A percentile compares a stretch with the other conserved stretches of the same genome.
These are phyloP conservation scores for Clitocybe nebularis DNA, from an alignment of 1,284 basidiomycete genomes.

Conservation along the genomic window DNA sequence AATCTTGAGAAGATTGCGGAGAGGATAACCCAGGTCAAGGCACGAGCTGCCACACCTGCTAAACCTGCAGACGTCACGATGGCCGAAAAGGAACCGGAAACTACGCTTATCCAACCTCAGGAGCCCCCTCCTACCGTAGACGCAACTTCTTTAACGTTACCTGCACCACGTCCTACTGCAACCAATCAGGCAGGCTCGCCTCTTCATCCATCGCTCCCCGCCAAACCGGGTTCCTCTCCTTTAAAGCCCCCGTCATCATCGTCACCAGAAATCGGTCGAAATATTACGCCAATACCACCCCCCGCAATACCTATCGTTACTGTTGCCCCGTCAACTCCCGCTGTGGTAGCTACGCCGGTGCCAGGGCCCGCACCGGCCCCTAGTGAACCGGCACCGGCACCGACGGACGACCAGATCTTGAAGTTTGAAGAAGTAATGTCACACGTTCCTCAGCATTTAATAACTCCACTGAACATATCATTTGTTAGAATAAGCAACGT, in stretches of 20 bases:
- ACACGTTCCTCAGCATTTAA: constrained; percentile 4
- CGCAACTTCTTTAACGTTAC: constrained; percentile 12
- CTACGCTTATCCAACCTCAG: constrained; percentile 12
- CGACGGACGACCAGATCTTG: constrained; percentile 47
- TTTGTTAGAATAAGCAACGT: constrained; percentile 60
- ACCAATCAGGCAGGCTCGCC: constrained; percentile 33
- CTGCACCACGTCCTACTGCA: constrained; percentile 22
- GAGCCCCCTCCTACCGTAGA: constrained; percentile 20
- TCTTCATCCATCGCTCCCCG: constrained; percentile 66
- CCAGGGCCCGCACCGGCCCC: constrained; percentile 22
- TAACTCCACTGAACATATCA: constrained; percentile 8
- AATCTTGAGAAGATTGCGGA: constrained; percentile 46
- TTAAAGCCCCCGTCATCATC: constrained; percentile 22
- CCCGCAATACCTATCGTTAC: constrained; percentile 23
- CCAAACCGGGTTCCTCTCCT: constrained; percentile 33
- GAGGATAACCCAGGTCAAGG: constrained; percentile 37
- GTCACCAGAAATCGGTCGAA: constrained; percentile 22
- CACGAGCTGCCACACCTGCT: constrained; percentile 35
- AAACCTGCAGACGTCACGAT: constrained; percentile 17
- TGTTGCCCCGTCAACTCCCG: constrained; percentile 14
- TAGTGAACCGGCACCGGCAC: constrained; percentile 24
- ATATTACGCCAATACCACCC: constrained; percentile 29
- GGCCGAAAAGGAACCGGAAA: constrained; percentile 4
- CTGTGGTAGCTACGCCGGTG: constrained; percentile 17
- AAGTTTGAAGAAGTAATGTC: constrained; percentile 58